A percentile compares a stretch with the other conserved stretches of the same genome.
Evolutionary conservation across 148 eudicot species (phyloP).

Genomic region (Silene conica): DNA sequence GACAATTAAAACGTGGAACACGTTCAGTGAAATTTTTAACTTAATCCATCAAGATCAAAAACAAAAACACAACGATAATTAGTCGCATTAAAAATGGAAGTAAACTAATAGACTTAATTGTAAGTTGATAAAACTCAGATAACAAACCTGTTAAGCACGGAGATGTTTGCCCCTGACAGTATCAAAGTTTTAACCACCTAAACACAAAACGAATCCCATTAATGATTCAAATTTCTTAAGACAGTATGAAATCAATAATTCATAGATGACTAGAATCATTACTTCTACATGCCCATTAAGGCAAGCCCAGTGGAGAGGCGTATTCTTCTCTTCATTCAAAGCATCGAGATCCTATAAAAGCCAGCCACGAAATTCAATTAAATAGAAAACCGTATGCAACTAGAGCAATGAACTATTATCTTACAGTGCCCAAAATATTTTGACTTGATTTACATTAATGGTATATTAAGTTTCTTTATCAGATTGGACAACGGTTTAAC

Average conservation of each 20-base stretch:
- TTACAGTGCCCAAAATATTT: neutral
- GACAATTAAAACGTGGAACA: no score
- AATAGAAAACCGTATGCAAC: neutral
- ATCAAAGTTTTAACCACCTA: slow-evolving; percentile 75
- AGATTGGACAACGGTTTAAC: no score
- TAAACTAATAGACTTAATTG: neutral
- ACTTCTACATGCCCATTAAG: slow-evolving; percentile 82
- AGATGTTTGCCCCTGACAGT: slow-evolving; percentile 59
- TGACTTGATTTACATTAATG: no score
- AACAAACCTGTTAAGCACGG: slow-evolving; percentile 55
- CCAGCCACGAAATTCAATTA: neutral
- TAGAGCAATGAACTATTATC: neutral
- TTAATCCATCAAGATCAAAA: no score
- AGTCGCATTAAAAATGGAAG: no score
- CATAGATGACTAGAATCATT: slow-evolving; percentile 6
- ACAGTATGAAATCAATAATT: neutral
- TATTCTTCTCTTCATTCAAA: slow-evolving; percentile 63
- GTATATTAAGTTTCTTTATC: no score
- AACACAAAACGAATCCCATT: neutral
- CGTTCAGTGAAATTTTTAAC: no score
- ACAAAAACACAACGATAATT: no score
- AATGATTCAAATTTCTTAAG: neutral
- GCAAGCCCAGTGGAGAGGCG: slow-evolving; percentile 96
- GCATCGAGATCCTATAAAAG: slow-evolving; percentile 63
- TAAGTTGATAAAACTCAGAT: neutral